Evolutionary conservation across 176 grass and related monocot species (phyloP).

Genomic region (Oryza meyeriana): DNA sequence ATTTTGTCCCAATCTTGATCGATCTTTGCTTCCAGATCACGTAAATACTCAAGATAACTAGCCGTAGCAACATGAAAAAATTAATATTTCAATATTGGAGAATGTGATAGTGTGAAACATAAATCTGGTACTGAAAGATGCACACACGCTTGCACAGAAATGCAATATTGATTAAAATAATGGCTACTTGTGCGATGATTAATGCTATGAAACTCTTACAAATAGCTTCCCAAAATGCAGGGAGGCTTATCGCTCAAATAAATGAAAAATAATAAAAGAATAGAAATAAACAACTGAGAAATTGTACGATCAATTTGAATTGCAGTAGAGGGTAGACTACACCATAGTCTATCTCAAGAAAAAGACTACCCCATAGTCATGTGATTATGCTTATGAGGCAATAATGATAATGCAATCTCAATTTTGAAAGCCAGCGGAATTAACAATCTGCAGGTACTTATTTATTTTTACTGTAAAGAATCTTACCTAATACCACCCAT

Average conservation of each 20-base stretch:
- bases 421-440: neutral
- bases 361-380: neutral
- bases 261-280: neutral
- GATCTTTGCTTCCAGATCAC: slow-evolving; percentile 78
- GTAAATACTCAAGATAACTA: slow-evolving; percentile 94
- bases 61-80: slow-evolving; percentile 36
- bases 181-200: neutral
- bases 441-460: slow-evolving; percentile 19
- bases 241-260: neutral
- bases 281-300: neutral
- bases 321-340: neutral
- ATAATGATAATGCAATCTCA: slow-evolving; percentile 8
- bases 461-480: slow-evolving; percentile 23
- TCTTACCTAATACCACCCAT: slow-evolving; percentile 92
- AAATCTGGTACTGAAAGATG: neutral
- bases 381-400: neutral
- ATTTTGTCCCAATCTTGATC: slow-evolving; percentile 98
- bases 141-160: neutral
- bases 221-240: slow-evolving; percentile 7
- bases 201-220: neutral
- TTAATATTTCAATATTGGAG: slow-evolving; percentile 16
- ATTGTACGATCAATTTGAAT: neutral
- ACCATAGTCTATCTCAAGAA: neutral
- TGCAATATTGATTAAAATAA: neutral
- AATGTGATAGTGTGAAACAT: neutral